phyloP scores from a whole-genome alignment of 768 basidiomycete genomes.

The Hysterangium stoloniferum region DNA sequence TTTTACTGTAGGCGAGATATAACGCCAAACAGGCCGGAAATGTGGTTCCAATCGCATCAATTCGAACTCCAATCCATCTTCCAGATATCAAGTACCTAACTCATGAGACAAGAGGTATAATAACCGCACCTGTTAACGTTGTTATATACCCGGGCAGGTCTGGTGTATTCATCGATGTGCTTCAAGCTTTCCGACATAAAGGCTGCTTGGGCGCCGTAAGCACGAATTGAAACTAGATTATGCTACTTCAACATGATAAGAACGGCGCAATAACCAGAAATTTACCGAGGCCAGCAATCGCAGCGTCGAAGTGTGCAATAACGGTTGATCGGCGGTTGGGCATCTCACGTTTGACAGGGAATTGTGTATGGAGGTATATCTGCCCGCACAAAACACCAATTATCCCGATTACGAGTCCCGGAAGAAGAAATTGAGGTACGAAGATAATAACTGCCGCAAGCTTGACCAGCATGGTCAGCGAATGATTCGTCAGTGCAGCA shows the following conservation, averaged over 20 bases:
- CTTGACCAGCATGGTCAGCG: neutral
- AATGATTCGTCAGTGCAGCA: slow-evolving; percentile 6
- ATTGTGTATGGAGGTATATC: slow-evolving; percentile 19
- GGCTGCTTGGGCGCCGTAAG: slow-evolving; percentile 28
- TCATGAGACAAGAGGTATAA: neutral
- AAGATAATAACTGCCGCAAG: neutral
- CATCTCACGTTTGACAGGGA: neutral
- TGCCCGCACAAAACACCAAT: slow-evolving; percentile 24
- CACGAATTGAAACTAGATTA: slow-evolving; percentile 29
- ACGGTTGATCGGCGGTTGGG: slow-evolving; percentile 18
- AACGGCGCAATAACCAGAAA: neutral
- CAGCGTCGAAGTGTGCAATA: slow-evolving; percentile 9
- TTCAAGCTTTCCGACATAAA: slow-evolving; percentile 21
- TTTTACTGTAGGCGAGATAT: slow-evolving; percentile 17
- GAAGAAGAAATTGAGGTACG: neutral
- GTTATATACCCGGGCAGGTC: slow-evolving; percentile 21
- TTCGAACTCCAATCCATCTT: slow-evolving; percentile 21
- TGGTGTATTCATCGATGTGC: slow-evolving; percentile 26
- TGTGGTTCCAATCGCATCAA: slow-evolving; percentile 32
- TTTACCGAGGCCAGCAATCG: slow-evolving; percentile 10
- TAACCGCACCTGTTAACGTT: slow-evolving; percentile 17
- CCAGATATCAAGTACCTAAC: neutral
- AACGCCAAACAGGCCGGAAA: slow-evolving; percentile 22
- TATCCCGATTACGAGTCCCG: slow-evolving; percentile 15
- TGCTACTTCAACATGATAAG: neutral